phyloP scores from a whole-genome alignment of 768 basidiomycete genomes.

The Suillus sp. region DNA sequence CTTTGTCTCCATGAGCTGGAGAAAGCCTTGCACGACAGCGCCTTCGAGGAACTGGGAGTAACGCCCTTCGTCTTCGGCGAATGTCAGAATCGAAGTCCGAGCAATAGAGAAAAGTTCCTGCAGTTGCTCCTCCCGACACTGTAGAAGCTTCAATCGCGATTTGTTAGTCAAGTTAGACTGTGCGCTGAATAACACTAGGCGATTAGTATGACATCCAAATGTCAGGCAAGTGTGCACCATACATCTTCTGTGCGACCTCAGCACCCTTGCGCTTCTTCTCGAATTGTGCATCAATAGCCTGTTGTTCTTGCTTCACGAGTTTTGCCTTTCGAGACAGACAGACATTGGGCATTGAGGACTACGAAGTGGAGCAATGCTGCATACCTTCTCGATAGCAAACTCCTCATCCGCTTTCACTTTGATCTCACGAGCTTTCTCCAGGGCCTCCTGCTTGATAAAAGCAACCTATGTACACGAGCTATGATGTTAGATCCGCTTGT shows the following conservation, averaged over 20 bases:
- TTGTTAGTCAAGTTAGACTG: slow-evolving; percentile 97
- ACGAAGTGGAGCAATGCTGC: not conserved
- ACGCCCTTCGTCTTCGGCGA: slow-evolving; percentile 64
- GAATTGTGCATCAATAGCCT: slow-evolving; percentile 89
- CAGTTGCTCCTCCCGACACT: slow-evolving; percentile 88
- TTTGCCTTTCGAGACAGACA: slow-evolving; percentile 64
- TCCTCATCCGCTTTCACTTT: slow-evolving; percentile 98
- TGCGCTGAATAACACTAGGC: slow-evolving; percentile 51
- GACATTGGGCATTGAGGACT: not conserved
- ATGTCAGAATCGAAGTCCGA: slow-evolving; percentile 59
- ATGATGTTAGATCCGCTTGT: slow-evolving; percentile 10
- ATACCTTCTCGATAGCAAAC: slow-evolving; percentile 96
- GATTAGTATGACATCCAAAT: not conserved
- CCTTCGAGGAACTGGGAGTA: slow-evolving; percentile 86
- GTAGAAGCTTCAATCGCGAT: slow-evolving; percentile 86
- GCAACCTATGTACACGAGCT: slow-evolving; percentile 61
- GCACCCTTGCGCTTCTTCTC: slow-evolving; percentile 96
- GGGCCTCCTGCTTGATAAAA: slow-evolving; percentile 98
- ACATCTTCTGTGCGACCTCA: slow-evolving; percentile 98
- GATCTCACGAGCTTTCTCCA: slow-evolving; percentile 97
- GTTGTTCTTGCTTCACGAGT: slow-evolving; percentile 94
- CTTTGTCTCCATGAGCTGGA: slow-evolving; percentile 76
- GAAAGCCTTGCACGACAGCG: slow-evolving; percentile 81
- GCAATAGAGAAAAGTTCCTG: slow-evolving; percentile 85
- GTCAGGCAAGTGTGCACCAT: slow-evolving; percentile 24